Conservation (phyloP, 129 eudicot genomes). For the Saposhnikovia divaricata region DNA sequence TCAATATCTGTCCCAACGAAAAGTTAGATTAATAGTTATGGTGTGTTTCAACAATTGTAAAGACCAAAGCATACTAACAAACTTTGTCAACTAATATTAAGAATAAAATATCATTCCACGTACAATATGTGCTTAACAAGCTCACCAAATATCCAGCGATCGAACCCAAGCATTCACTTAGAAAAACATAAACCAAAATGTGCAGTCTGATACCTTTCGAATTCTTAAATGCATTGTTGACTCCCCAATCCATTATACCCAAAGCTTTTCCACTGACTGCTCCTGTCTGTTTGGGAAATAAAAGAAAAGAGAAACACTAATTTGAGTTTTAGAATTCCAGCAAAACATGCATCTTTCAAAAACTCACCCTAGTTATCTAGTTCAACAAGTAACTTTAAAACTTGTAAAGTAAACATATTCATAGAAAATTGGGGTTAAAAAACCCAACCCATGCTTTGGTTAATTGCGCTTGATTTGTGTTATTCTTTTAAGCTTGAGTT, state of each 20-base stretch:
- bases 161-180: neutral
- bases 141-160: neutral
- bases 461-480: neutral
- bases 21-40: neutral
- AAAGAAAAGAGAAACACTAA: slow-evolving; percentile 13
- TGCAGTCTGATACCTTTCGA: slow-evolving; percentile 49
- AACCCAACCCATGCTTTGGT: neutral
- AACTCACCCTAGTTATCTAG: neutral
- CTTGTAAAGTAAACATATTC: neutral
- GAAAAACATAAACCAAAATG: slow-evolving; percentile 11
- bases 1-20: slow-evolving; percentile 48
- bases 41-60: neutral
- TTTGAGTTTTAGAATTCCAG: neutral
- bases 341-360: neutral
- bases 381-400: neutral
- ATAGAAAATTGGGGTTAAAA: neutral
- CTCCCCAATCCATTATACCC: slow-evolving; percentile 71
- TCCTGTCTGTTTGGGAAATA: slow-evolving; percentile 31
- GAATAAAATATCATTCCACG: neutral
- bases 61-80: neutral
- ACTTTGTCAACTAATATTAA: slow-evolving; percentile 3
- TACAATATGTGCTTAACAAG: neutral
- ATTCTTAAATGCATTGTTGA: slow-evolving; percentile 39
- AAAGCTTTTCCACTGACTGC: slow-evolving; percentile 37
- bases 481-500: neutral